phyloP scores from a whole-genome alignment of 2,329 filamentous ascomycete genomes.

The Pseudogymnoascus pannorum region DNA sequence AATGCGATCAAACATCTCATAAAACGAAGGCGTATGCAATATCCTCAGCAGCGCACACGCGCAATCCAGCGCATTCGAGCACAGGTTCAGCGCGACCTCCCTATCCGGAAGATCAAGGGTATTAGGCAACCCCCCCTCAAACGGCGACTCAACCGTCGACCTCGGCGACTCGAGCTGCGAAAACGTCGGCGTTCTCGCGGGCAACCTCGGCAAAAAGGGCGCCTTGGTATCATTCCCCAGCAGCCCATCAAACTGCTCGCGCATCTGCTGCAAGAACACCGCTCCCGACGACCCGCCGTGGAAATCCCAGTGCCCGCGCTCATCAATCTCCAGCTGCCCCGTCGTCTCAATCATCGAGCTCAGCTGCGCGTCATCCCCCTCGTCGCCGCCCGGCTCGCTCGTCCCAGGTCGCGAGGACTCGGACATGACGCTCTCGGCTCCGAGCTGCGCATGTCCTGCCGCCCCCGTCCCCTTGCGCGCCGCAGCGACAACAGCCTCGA shows the following conservation, averaged over 20 bases:
- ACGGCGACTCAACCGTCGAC: conserved; percentile 24
- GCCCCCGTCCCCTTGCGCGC: conserved; percentile 7
- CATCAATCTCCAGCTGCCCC: conserved; percentile 84
- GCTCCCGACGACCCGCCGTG: conserved; percentile 88
- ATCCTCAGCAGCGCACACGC: conserved; percentile 58
- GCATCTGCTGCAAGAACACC: conserved; percentile 79
- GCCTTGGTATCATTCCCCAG: conserved; percentile 54
- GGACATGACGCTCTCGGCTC: not conserved
- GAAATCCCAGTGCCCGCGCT: conserved; percentile 89
- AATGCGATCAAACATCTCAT: conserved; percentile 65
- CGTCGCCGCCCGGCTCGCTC: conserved; percentile 8
- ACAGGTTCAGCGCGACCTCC: conserved; percentile 45
- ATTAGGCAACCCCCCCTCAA: conserved; percentile 25
- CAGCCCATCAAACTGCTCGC: conserved; percentile 76
- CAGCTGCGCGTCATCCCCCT: conserved; percentile 62
- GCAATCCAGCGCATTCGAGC: conserved; percentile 48
- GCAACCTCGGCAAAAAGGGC: conserved; percentile 46
- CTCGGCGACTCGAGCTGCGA: conserved; percentile 29
- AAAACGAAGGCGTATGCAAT: conserved; percentile 76
- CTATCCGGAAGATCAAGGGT: conserved; percentile 61
- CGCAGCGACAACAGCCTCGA: conserved; percentile 70
- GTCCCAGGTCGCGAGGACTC: conserved; percentile 22
- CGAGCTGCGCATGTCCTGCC: conserved; percentile 1
- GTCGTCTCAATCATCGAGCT: conserved; percentile 94
- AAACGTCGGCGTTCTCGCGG: conserved; percentile 43